Conservation (phyloP, 345 rosid genomes). For the Ceriops zippeliana region DNA sequence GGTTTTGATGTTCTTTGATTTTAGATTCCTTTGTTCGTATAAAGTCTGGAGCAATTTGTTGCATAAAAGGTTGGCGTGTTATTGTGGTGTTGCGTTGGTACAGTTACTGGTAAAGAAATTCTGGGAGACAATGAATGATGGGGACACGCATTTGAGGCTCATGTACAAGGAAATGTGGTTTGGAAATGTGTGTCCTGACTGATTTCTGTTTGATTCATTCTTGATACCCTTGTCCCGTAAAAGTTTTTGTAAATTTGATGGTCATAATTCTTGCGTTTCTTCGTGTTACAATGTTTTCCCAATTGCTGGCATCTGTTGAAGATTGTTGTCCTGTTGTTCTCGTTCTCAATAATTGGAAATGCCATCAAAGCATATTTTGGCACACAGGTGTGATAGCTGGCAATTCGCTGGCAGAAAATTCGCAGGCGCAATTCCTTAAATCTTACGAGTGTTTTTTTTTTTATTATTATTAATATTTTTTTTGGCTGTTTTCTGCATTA, state of each 20-base stretch:
- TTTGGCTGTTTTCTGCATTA: no score
- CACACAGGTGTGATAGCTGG: no score
- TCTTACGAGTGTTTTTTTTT: no score
- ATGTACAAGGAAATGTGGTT: conserved; percentile 1
- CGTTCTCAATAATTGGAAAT: no score
- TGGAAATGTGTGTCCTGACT: conserved; percentile 12
- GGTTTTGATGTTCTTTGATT: neutral
- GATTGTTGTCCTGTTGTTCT: neutral
- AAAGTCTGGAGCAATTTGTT: conserved; percentile 13
- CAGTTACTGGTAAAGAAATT: conserved; percentile 1
- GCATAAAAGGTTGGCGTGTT: conserved; percentile 7
- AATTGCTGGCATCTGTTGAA: neutral
- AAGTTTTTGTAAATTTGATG: conserved; percentile 22
- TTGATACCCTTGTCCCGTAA: conserved; percentile 16
- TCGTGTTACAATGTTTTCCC: neutral
- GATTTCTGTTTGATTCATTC: conserved; percentile 1
- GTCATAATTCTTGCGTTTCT: neutral
- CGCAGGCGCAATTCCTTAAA: no score
- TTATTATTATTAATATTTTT: no score
- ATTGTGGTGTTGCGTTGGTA: neutral
- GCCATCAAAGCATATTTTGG: no score
- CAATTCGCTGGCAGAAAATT: no score
- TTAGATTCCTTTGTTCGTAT: neutral
- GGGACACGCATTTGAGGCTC: conserved; percentile 3
- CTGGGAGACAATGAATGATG: neutral